Evolutionary conservation across 768 basidiomycete species (phyloP), one percentile per base, ranked within the genome.

Genomic region (Suillus subluteus): DNA sequence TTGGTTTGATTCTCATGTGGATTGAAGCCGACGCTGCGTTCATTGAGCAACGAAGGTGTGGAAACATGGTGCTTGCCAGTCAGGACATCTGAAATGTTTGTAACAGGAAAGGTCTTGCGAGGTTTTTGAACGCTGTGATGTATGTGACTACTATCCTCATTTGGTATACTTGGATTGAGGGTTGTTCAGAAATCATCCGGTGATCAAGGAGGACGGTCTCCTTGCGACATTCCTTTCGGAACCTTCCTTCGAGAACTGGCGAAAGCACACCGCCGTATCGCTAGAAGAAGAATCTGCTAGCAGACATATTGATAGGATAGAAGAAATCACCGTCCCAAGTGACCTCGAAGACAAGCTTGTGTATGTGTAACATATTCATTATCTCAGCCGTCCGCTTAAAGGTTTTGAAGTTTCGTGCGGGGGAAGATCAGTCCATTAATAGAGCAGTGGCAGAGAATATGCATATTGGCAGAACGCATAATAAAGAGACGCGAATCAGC

Each of bases 261-360:
- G 95, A 55, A 97, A 96, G 75, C 85, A 91, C 56, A 85, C 88
- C 1, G 71, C 84, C 0, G 83, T 97, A 12, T 89, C 90, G 4
- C 80, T 95, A 62, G 95, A 97, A 37, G 97, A 98, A 79, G 97
- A 98, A 75, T 92, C 94, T 0, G 79, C 81, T 0, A 89, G 88
- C 67, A 94, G 92, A 72, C 87, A 90, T 32, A 83, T 95, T 11
- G 94, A 94, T 70, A 83, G 86, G 58, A 81, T 90, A 18, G 94
- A 97, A 73, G 95, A 98, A 78, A 95, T 96, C 92, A 82, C 88
- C 13, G 95, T 98, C 63, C 97, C 97, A 4, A 89, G 91, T 66
- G 95, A 98, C 78, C 82, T 98, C 9, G 94, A 96, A 67, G 92
- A 96, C 59, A 97, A 96, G 75, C 87, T 98, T 65, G 83, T 84